These are phyloP conservation scores for Pleurotus sapidus DNA, from an alignment of 768 basidiomycete species.

Conservation along the genomic window DNA sequence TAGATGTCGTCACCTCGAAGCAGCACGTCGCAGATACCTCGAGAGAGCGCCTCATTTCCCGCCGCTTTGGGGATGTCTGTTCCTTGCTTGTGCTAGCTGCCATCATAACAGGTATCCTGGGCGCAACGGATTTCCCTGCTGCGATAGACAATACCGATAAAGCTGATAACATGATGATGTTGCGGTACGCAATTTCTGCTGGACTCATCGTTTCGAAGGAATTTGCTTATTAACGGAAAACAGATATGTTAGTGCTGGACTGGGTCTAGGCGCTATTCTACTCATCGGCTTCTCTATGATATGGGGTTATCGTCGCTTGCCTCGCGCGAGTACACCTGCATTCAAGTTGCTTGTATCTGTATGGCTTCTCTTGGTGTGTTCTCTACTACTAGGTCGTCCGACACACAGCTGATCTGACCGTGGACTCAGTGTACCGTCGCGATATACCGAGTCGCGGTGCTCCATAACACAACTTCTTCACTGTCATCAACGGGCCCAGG, in stretches of 20 bases:
- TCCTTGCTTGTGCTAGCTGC: constrained; percentile 27
- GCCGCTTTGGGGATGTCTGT: constrained; percentile 23
- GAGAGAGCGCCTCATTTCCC: constrained; percentile 21
- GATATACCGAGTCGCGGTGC: constrained; percentile 37
- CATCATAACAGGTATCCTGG: constrained; percentile 27
- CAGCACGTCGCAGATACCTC: constrained; percentile 23
- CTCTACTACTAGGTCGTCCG: neutral
- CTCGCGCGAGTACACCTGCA: constrained; percentile 23
- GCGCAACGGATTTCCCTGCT: constrained; percentile 18
- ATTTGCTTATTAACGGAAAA: neutral
- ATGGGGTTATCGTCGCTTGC: constrained; percentile 22
- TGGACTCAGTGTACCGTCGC: constrained; percentile 24
- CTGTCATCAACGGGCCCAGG: constrained; percentile 26
- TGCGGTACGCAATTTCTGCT: constrained; percentile 17
- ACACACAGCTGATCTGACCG: neutral
- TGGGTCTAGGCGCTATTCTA: constrained; percentile 11
- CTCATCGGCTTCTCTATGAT: constrained; percentile 13
- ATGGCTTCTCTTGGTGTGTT: constrained; percentile 28
- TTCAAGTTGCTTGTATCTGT: constrained; percentile 18
- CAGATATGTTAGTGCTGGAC: constrained; percentile 23
- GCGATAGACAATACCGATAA: constrained; percentile 14
- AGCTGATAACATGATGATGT: constrained; percentile 13
- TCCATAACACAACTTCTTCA: constrained; percentile 31
- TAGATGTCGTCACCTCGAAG: constrained; percentile 15
- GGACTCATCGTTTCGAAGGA: neutral